phyloP scores from a whole-genome alignment of 176 grass and related monocot species.

The Poa annua region DNA sequence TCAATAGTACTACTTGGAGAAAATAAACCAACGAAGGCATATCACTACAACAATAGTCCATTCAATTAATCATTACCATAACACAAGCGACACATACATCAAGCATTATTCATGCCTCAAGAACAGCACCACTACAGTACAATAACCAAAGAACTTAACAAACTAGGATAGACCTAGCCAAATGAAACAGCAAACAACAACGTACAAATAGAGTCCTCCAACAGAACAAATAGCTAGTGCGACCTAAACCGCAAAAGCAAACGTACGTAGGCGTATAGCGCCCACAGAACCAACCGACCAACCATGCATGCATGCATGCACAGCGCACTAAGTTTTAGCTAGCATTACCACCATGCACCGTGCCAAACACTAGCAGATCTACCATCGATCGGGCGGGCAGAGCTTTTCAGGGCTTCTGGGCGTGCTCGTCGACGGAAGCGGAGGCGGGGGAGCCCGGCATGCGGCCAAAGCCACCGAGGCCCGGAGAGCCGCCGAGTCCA shows the following conservation, averaged over 20 bases:
- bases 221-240: slow-evolving; percentile 1
- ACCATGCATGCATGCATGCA: slow-evolving; percentile 31
- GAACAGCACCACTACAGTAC: slow-evolving; percentile 43
- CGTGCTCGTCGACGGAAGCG: slow-evolving; percentile 42
- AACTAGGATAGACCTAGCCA: slow-evolving; percentile 22
- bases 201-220: slow-evolving; percentile 37
- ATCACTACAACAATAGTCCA: not conserved
- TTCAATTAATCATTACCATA: not conserved
- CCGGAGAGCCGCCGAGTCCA: slow-evolving; percentile 40
- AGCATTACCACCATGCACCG: slow-evolving; percentile 20
- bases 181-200: slow-evolving; percentile 34
- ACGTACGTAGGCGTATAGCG: slow-evolving; percentile 24
- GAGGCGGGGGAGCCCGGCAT: slow-evolving; percentile 51
- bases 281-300: slow-evolving; percentile 28
- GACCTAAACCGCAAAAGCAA: not conserved
- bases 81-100: slow-evolving; percentile 18
- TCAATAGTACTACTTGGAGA: not conserved
- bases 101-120: slow-evolving; percentile 55
- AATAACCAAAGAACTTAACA: slow-evolving; percentile 29
- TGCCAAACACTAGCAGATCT: slow-evolving; percentile 17
- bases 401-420: slow-evolving; percentile 52
- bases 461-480: slow-evolving; percentile 44
- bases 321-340: not conserved
- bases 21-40: not conserved
- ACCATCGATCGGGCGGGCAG: not conserved